Evolutionary conservation across 176 grass and related monocot genomes (phyloP).

Genomic region (Echinochloa phyllopogon): DNA sequence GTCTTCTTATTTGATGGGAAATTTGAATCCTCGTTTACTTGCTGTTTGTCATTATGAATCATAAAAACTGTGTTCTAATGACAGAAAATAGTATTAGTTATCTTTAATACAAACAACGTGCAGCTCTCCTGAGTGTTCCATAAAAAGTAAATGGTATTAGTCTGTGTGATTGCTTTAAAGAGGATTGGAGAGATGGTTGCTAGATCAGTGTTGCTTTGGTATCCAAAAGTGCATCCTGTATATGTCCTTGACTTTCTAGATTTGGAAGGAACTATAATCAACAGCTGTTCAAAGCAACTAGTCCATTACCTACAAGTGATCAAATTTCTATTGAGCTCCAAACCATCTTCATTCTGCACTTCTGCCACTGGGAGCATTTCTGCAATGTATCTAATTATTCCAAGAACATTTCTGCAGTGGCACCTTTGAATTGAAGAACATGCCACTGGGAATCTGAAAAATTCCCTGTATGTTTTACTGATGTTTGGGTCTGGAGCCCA

Average conservation of each 20-base stretch:
- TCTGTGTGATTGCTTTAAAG: constrained; percentile 19
- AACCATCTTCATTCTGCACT: background rate
- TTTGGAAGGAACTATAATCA: constrained; percentile 12
- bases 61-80: background rate
- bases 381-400: background rate
- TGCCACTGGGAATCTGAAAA: background rate
- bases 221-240: background rate
- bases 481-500: background rate
- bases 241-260: constrained; percentile 4
- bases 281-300: constrained; percentile 21
- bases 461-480: background rate
- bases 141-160: constrained; percentile 10
- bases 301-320: background rate
- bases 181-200: background rate
- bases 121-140: too few species aligned
- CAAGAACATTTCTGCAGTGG: background rate
- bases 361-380: background rate
- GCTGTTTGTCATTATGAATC: background rate
- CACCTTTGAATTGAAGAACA: background rate
- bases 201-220: constrained; percentile 28
- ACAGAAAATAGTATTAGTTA: constrained; percentile 14
- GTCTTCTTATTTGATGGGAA: background rate
- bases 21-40: constrained; percentile 33
- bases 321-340: background rate
- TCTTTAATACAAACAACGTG: too few species aligned